Percentiles rank a stretch among this genome's conserved stretches.
Conservation (phyloP, 129 eudicot species). For the Lonicera japonica region DNA sequence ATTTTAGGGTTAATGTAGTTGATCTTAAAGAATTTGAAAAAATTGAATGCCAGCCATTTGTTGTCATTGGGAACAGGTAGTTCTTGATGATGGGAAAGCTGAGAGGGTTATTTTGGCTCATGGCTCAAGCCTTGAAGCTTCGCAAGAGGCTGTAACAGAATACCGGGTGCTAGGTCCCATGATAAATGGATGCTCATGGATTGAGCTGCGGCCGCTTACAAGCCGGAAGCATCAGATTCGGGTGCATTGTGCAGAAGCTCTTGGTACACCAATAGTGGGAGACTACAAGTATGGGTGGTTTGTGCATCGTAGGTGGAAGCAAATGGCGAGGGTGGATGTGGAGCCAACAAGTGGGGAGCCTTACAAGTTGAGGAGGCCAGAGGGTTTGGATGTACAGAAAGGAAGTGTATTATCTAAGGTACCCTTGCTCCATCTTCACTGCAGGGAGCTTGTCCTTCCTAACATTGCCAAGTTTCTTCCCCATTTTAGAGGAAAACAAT, state of each 20-base stretch:
- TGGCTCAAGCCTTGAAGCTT: constrained; percentile 61
- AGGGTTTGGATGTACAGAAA: constrained; percentile 77
- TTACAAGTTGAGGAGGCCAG: constrained; percentile 72
- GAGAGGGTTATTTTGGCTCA: constrained; percentile 78
- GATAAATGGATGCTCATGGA: constrained; percentile 93
- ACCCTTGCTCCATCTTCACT: constrained; percentile 84
- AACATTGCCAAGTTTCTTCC: constrained; percentile 61
- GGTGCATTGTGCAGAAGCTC: constrained; percentile 96
- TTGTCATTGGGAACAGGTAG: no score
- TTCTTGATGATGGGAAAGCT: constrained; percentile 72
- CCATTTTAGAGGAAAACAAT: constrained; percentile 11
- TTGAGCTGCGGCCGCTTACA: constrained; percentile 77
- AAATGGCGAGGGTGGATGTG: constrained; percentile 55
- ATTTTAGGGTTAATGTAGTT: not conserved
- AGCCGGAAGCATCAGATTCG: constrained; percentile 93
- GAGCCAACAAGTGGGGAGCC: constrained; percentile 72
- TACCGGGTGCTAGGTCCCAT: constrained; percentile 88
- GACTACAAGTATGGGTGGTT: constrained; percentile 95
- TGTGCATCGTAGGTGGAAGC: constrained; percentile 75
- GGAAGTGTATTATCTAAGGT: constrained; percentile 85
- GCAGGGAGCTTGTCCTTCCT: constrained; percentile 79
- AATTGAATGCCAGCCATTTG: no score
- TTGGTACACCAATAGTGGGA: constrained; percentile 90
- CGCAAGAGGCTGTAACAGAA: constrained; percentile 81
- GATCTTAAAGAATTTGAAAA: constrained; percentile 1